Evolutionary conservation across 108 stramenopile genomes (phyloP).

Genomic region (Nitzschia putrida): DNA sequence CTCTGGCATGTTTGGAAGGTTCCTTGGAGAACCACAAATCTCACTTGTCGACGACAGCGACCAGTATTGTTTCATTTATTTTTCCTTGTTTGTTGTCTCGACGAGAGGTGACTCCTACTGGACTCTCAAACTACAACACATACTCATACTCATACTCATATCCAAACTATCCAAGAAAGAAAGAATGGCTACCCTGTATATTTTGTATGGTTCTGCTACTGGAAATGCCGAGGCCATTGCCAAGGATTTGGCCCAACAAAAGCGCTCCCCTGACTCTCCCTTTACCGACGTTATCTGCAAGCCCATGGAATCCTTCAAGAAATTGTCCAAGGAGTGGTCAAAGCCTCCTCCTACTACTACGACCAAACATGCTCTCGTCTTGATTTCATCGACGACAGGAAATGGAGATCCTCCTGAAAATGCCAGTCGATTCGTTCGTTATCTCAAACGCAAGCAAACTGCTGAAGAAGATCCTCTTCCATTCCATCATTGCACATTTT

Average conservation of each 20-base stretch:
- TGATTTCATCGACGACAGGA: constrained; percentile 87
- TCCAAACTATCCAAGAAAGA: too few species aligned
- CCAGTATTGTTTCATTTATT: too few species aligned
- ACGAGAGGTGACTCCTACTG: too few species aligned
- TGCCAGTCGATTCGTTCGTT: constrained; percentile 73
- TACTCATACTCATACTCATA: too few species aligned
- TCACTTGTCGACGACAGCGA: too few species aligned
- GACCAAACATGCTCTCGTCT: constrained; percentile 58
- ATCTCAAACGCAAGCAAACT: constrained; percentile 56
- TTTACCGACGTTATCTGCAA: constrained; percentile 55
- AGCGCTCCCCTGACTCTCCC: constrained; percentile 18
- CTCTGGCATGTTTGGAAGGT: too few species aligned
- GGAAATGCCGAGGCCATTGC: constrained; percentile 86
- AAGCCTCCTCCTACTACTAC: constrained; percentile 11
- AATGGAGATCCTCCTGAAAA: constrained; percentile 94
- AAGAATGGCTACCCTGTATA: constrained; percentile 47
- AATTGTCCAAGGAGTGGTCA: constrained; percentile 37
- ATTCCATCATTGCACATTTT: constrained; percentile 56
- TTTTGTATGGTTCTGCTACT: constrained; percentile 85
- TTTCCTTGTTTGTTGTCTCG: too few species aligned
- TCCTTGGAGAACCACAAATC: too few species aligned
- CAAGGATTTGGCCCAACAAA: constrained; percentile 57
- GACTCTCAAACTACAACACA: too few species aligned
- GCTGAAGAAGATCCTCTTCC: constrained; percentile 29
- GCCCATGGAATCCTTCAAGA: constrained; percentile 66